A percentile compares a stretch with the other conserved stretches of the same genome.
These are phyloP conservation scores for Candida gigantensis DNA, from an alignment of 1,139 yeast genomes.

Conservation along the genomic window DNA sequence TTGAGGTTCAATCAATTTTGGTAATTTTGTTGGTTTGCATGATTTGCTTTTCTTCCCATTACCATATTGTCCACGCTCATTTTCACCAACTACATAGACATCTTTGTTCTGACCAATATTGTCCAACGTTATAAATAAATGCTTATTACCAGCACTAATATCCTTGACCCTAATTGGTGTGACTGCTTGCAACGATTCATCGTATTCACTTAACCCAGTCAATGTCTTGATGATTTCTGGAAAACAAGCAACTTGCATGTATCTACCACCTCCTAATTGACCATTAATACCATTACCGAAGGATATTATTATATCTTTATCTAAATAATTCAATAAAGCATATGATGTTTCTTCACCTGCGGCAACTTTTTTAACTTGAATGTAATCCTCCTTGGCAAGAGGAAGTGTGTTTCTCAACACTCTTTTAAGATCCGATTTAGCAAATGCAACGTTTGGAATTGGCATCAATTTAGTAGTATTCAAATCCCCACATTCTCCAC, in stretches of 20 bases:
- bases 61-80: conserved; percentile 80
- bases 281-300: conserved; percentile 89
- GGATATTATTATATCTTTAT: conserved; percentile 45
- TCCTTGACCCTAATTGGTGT: conserved; percentile 48
- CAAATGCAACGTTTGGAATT: conserved; percentile 60
- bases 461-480: conserved; percentile 63
- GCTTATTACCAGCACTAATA: conserved; percentile 67
- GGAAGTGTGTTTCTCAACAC: conserved; percentile 25
- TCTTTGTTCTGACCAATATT: conserved; percentile 50
- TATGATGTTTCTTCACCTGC: conserved; percentile 75
- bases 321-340: conserved; percentile 39
- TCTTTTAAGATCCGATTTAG: conserved; percentile 21
- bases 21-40: conserved; percentile 56
- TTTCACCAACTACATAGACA: conserved; percentile 81
- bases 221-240: conserved; percentile 65
- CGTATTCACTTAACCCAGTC: conserved; percentile 43
- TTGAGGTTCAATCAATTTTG: conserved; percentile 59
- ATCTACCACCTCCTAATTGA: conserved; percentile 81
- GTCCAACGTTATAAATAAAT: conserved; percentile 59
- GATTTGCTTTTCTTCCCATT: conserved; percentile 70
- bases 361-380: conserved; percentile 48
- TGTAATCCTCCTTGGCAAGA: conserved; percentile 36
- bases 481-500: conserved; percentile 81
- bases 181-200: conserved; percentile 31
- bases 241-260: conserved; percentile 67